Evolutionary conservation across 164 flowering plant genomes (phyloP).

Genomic region (Platanus orientalis): DNA sequence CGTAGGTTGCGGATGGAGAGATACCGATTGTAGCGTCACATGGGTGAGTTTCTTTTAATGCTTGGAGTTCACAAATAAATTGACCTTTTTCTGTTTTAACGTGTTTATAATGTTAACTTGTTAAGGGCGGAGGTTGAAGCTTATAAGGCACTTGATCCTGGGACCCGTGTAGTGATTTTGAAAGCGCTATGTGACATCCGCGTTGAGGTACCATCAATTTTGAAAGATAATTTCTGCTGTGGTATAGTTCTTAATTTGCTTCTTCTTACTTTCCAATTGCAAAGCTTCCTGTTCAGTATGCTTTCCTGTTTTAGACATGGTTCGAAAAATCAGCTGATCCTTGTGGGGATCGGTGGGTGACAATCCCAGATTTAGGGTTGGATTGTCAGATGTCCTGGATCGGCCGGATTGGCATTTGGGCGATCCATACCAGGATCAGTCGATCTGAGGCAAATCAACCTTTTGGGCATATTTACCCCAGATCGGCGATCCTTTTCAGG

Average conservation of each 20-base stretch:
- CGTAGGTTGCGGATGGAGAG: constrained; percentile 97
- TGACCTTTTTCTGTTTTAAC: constrained; percentile 9
- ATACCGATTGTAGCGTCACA: constrained; percentile 92
- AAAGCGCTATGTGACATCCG: constrained; percentile 97
- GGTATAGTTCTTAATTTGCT: background rate
- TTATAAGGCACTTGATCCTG: constrained; percentile 82
- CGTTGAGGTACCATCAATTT: constrained; percentile 67
- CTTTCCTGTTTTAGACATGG: too few species aligned
- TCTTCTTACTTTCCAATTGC: background rate
- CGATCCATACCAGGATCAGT: too few species aligned
- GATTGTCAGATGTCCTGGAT: too few species aligned
- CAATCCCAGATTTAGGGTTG: too few species aligned
- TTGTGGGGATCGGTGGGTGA: too few species aligned
- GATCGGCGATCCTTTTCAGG: too few species aligned
- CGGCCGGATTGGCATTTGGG: too few species aligned
- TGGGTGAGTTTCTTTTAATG: constrained; percentile 61
- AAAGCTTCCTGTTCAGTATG: too few species aligned
- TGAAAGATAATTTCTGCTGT: too few species aligned
- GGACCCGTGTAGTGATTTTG: constrained; percentile 80
- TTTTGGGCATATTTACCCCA: too few species aligned
- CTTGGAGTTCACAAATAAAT: constrained; percentile 4
- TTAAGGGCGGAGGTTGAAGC: constrained; percentile 66
- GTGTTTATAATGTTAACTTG: constrained; percentile 16
- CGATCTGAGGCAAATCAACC: too few species aligned
- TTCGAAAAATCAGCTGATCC: too few species aligned